phyloP scores from a whole-genome alignment of 371 early-diverging fungal species.

The Batkoa obscura region DNA sequence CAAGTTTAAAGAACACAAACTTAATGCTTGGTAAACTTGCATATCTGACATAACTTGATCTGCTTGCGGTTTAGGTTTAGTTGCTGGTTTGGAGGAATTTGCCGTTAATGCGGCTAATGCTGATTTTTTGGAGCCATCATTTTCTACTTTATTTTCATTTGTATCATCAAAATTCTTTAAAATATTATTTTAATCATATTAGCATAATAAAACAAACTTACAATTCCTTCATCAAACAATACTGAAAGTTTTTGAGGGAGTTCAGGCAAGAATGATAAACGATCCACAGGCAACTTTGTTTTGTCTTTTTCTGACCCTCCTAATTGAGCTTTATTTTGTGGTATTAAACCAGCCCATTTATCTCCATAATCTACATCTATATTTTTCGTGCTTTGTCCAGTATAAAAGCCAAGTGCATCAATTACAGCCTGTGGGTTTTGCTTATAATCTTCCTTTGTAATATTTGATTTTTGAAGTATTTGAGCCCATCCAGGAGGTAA shows the following conservation, averaged over 20 bases:
- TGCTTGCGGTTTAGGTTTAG: background rate
- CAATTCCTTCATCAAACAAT: conserved; percentile 58
- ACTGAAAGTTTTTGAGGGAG: conserved; percentile 5
- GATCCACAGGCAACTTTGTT: too few species aligned
- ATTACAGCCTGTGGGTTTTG: conserved; percentile 92
- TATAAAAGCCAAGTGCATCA: conserved; percentile 89
- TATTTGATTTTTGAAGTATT: conserved; percentile 68
- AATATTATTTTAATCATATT: too few species aligned
- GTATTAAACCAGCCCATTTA: conserved; percentile 7
- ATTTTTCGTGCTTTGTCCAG: conserved; percentile 38
- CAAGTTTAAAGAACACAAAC: too few species aligned
- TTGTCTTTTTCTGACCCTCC: too few species aligned
- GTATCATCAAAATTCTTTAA: conserved; percentile 71
- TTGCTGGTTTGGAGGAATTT: background rate
- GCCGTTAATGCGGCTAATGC: background rate
- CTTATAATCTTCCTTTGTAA: conserved; percentile 85
- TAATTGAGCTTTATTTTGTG: background rate
- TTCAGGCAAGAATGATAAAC: background rate
- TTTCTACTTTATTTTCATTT: conserved; percentile 30
- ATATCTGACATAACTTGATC: conserved; percentile 1
- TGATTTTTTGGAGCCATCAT: conserved; percentile 1
- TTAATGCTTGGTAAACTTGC: conserved; percentile 4
- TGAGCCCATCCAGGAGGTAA: conserved; percentile 82
- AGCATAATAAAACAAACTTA: conserved; percentile 65
- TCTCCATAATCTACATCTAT: conserved; percentile 24